Base-by-base conservation (phyloP, 306 rosid genomes). In the Calophaca sinica region DNA sequence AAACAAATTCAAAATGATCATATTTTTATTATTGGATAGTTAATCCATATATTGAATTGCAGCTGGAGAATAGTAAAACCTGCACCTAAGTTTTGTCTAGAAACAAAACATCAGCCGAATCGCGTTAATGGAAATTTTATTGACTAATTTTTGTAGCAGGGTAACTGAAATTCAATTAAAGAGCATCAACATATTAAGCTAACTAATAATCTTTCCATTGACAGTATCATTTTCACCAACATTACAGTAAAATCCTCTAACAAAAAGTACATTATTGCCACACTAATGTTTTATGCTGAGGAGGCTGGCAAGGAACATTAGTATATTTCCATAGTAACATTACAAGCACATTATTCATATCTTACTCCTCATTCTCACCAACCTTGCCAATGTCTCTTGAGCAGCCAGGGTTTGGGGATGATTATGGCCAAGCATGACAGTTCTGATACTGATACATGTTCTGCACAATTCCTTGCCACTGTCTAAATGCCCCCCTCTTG, bases 351-450 rank as follows among this genome's bases (percentile, higher is more conserved):
- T 14, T 71, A 88, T 38, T 80, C 80, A 89, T 64, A 86, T 89
- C 82, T 93, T 91, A 81, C 89, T 88, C 72, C 93, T 84, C 93
- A 93, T 89, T 46, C 97, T 86, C 35, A 91, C 98, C 36, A 89
- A 80, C 76, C 86, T 91, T 50, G 94, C 88, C 73, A 91, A 74
- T n/a, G 97, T 94, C 38, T 89, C 94, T 80, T 88, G 98, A 61
- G 98, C 92, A 75, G 93, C 94, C 79, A 94, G 72, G 67, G 98
- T 94, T 20, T 75, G 89, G 2, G 91, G 82, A 86, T 94, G 96
- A 80, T 83, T 88, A 55, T 91, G 97, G 7, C 96, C 96, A 77
- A 91, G 89, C 96, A 94, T 91, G 36, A 91, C 94, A 39, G 96
- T 88, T 78, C 97, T 89, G 73, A 93, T 93, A 81, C 97, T 89